Evolutionary conservation across 1,284 basidiomycete genomes (phyloP).

Genomic region (Phlebopus sp.): DNA sequence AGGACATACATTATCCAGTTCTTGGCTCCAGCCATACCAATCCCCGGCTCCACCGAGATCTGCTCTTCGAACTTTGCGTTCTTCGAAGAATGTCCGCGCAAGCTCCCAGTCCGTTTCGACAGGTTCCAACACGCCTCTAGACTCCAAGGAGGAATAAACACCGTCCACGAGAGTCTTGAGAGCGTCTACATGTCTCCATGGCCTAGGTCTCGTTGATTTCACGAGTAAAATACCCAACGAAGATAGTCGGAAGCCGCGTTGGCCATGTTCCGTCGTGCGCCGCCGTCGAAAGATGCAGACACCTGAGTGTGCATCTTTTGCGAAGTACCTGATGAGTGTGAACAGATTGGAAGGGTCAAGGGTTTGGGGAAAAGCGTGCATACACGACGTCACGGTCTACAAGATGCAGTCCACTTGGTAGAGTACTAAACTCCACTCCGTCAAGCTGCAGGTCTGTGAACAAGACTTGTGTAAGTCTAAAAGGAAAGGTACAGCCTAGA

Average conservation of each 20-base stretch:
- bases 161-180: constrained; percentile 56
- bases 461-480: constrained; percentile 1
- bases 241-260: constrained; percentile 74
- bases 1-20: constrained; percentile 43
- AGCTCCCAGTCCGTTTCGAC: constrained; percentile 61
- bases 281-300: constrained; percentile 69
- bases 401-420: constrained; percentile 77
- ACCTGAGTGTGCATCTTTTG: constrained; percentile 63
- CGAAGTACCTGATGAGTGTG: constrained; percentile 57
- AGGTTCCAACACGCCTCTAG: constrained; percentile 46
- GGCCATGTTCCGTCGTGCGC: constrained; percentile 62
- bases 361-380: constrained; percentile 25
- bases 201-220: constrained; percentile 57
- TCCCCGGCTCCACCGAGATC: constrained; percentile 51
- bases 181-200: constrained; percentile 66
- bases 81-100: constrained; percentile 61
- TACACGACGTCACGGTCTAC: constrained; percentile 77
- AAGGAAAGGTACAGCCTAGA: neutral
- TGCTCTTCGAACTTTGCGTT: constrained; percentile 45
- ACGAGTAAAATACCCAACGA: constrained; percentile 74
- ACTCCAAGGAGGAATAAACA: constrained; percentile 53
- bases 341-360: constrained; percentile 4
- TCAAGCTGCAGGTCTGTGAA: constrained; percentile 59
- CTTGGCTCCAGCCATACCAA: constrained; percentile 66
- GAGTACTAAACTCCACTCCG: constrained; percentile 71